Evolutionary conservation across 192 early-diverging fungal species (phyloP).

Genomic region (Mortierella antarctica): DNA sequence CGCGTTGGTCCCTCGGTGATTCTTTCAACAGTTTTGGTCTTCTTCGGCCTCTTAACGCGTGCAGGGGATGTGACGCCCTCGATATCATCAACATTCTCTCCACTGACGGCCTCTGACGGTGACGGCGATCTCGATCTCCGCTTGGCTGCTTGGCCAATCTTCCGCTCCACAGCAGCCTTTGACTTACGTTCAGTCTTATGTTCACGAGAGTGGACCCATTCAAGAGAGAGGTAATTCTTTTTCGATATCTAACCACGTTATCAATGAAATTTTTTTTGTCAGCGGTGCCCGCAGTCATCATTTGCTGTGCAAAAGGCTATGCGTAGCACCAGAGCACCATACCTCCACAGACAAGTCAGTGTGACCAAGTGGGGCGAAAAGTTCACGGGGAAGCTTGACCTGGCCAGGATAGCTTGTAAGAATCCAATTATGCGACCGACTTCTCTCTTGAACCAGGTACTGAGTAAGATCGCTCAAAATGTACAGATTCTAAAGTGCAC

Average conservation of each 20-base stretch:
- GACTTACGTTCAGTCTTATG: conserved; percentile 35
- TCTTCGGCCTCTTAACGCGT: conserved; percentile 28
- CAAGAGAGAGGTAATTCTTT: conserved; percentile 37
- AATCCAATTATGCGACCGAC: conserved; percentile 80
- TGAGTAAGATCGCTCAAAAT: conserved; percentile 86
- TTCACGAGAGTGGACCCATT: conserved; percentile 37
- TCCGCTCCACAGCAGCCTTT: conserved; percentile 14
- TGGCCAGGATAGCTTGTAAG: conserved; percentile 81
- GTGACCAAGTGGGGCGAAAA: conserved; percentile 67
- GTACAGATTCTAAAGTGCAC: conserved; percentile 73
- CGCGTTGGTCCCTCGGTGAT: conserved; percentile 29
- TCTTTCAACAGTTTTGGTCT: conserved; percentile 10
- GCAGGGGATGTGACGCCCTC: neutral
- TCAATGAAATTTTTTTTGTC: neutral
- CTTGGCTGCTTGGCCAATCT: conserved; percentile 42
- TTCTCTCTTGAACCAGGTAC: conserved; percentile 81
- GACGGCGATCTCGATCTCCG: conserved; percentile 47
- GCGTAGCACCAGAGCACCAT: neutral
- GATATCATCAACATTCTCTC: neutral
- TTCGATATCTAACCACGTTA: conserved; percentile 33
- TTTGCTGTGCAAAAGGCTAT: neutral
- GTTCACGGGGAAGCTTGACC: conserved; percentile 71
- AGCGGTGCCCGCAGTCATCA: neutral
- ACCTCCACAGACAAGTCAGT: conserved; percentile 53
- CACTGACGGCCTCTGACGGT: conserved; percentile 6